Percentiles rank a stretch among this genome's conserved stretches.
phyloP scores from a whole-genome alignment of 352 stramenopile species.

The Globisporangium splendens region DNA sequence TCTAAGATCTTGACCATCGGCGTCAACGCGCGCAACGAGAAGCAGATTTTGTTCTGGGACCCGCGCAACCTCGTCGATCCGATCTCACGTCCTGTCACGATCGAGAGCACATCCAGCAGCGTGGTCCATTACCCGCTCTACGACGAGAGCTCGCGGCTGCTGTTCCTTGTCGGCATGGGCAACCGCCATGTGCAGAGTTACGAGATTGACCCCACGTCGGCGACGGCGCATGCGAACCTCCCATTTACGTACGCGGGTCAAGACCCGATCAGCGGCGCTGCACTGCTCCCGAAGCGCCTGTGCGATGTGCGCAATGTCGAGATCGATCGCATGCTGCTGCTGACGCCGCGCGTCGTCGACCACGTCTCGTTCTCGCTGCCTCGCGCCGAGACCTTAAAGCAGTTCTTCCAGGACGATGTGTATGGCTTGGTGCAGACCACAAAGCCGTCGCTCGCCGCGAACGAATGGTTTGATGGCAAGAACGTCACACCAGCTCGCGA shows the following conservation, averaged over 20 bases:
- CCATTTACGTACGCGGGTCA: constrained; percentile 50
- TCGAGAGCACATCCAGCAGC: constrained; percentile 38
- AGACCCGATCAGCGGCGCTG: constrained; percentile 49
- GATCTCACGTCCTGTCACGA: constrained; percentile 29
- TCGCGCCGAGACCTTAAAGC: constrained; percentile 54
- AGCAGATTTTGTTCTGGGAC: constrained; percentile 73
- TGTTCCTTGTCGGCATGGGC: constrained; percentile 66
- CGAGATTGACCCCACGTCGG: constrained; percentile 41
- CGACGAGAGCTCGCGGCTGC: constrained; percentile 55
- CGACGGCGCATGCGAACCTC: constrained; percentile 53
- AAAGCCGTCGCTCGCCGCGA: constrained; percentile 27
- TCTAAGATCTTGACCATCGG: constrained; percentile 51
- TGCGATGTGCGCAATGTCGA: constrained; percentile 73
- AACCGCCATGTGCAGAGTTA: constrained; percentile 75
- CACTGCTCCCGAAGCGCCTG: constrained; percentile 56
- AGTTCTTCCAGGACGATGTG: constrained; percentile 83
- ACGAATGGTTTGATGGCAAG: constrained; percentile 60
- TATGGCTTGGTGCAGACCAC: constrained; percentile 36
- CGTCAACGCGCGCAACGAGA: constrained; percentile 57
- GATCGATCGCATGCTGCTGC: constrained; percentile 56
- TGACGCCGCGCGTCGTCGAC: constrained; percentile 49
- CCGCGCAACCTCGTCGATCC: constrained; percentile 66
- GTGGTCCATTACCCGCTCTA: constrained; percentile 60
- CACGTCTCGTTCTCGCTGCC: constrained; percentile 66
- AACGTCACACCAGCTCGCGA: constrained; percentile 34